A percentile compares a stretch with the other conserved stretches of the same genome.
Evolutionary conservation across 2,329 filamentous ascomycete genomes (phyloP).

Genomic region (Aspergillus unguis): DNA sequence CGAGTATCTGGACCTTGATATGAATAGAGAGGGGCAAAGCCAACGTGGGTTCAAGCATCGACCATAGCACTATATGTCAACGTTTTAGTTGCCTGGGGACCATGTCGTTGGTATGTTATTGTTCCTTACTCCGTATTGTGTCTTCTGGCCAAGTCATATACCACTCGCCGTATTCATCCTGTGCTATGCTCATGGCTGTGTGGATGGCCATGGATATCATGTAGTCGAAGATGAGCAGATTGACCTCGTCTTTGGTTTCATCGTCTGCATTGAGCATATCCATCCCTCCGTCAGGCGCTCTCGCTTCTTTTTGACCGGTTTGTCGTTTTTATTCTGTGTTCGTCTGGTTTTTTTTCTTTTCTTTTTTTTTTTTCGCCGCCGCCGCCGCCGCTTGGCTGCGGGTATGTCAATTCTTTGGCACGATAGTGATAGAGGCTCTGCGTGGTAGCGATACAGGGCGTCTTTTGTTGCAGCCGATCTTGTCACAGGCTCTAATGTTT

Average conservation of each 20-base stretch:
- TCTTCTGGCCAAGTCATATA: slow-evolving; percentile 23
- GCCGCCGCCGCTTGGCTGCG: too few relatives aligned
- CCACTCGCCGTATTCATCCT: slow-evolving; percentile 8
- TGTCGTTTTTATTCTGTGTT: background rate
- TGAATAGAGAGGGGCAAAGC: slow-evolving; percentile 38
- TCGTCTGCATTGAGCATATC: slow-evolving; percentile 22
- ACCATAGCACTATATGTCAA: slow-evolving; percentile 39
- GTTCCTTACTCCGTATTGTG: slow-evolving; percentile 28
- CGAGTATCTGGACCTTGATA: slow-evolving; percentile 49
- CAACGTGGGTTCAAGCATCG: slow-evolving; percentile 42
- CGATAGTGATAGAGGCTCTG: too few relatives aligned
- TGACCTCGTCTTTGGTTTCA: slow-evolving; percentile 46
- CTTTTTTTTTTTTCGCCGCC: too few relatives aligned
- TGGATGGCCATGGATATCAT: slow-evolving; percentile 48
- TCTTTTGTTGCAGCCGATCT: too few relatives aligned
- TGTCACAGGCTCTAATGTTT: too few relatives aligned
- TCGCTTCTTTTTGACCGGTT: background rate
- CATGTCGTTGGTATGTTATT: background rate
- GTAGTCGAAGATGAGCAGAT: slow-evolving; percentile 58
- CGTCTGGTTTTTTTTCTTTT: background rate
- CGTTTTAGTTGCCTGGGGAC: background rate
- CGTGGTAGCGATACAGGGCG: too few relatives aligned
- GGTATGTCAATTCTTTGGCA: too few relatives aligned
- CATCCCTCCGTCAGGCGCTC: slow-evolving; percentile 17
- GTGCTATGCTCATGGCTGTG: slow-evolving; percentile 38